Evolutionary conservation across 2,329 filamentous ascomycete genomes (phyloP).

Genomic region (Ophiocordyceps sinensis): DNA sequence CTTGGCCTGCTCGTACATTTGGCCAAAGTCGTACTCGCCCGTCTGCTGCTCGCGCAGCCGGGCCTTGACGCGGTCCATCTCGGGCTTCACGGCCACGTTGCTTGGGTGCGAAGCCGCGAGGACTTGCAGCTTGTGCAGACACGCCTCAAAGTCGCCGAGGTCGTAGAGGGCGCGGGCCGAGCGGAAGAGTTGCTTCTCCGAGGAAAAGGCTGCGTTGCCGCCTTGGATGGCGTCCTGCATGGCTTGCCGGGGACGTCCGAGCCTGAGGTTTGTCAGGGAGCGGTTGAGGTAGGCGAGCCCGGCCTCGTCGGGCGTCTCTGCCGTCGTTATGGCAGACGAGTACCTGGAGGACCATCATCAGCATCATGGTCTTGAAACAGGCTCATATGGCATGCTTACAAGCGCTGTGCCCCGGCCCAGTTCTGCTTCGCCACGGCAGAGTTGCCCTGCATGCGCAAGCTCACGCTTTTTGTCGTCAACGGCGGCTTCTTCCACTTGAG

Average conservation of each 20-base stretch:
- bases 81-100: slow-evolving; percentile 15
- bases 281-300: slow-evolving; percentile 20
- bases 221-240: slow-evolving; percentile 13
- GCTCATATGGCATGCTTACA: slow-evolving; percentile 12
- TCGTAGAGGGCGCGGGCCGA: slow-evolving; percentile 29
- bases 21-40: slow-evolving; percentile 23
- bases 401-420: slow-evolving; percentile 14
- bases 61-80: slow-evolving; percentile 14
- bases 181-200: slow-evolving; percentile 30
- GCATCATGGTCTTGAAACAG: background rate
- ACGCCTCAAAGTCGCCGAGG: slow-evolving; percentile 22
- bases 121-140: slow-evolving; percentile 16
- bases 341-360: background rate
- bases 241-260: slow-evolving; percentile 14
- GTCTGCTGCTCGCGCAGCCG: slow-evolving; percentile 23
- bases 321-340: slow-evolving; percentile 14
- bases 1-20: background rate
- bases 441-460: slow-evolving; percentile 19
- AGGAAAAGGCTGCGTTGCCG: slow-evolving; percentile 3
- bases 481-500: slow-evolving; percentile 14
- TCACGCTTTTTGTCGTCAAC: background rate
- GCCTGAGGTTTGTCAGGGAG: slow-evolving; percentile 17
- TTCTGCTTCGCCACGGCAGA: slow-evolving; percentile 9
- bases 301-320: slow-evolving; percentile 19
- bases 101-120: slow-evolving; percentile 18